Percentiles rank a stretch among this genome's conserved stretches.
These are phyloP conservation scores for Dothiorella sarmentorum DNA, from an alignment of 2,329 filamentous ascomycete species.

Conservation along the genomic window DNA sequence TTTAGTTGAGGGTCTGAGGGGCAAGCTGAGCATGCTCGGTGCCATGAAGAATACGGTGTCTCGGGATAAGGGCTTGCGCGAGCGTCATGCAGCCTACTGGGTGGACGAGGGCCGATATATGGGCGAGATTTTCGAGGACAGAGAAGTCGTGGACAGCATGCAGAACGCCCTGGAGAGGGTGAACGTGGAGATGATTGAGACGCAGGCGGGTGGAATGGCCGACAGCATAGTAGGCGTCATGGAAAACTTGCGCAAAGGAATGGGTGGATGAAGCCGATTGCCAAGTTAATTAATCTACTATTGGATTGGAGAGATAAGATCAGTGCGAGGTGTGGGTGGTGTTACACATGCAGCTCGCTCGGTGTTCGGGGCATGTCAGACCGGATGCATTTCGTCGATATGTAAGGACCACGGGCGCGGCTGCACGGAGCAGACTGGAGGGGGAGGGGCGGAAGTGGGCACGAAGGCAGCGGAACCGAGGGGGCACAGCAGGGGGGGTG, in stretches of 20 bases:
- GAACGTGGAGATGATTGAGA: constrained; percentile 58
- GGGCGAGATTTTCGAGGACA: constrained; percentile 73
- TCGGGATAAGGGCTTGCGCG: constrained; percentile 68
- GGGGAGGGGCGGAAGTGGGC: no score
- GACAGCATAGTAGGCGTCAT: constrained; percentile 30
- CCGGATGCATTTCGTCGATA: no score
- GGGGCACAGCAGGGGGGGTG: not conserved
- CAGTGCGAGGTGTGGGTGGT: no score
- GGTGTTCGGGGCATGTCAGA: no score
- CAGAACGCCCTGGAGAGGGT: constrained; percentile 64
- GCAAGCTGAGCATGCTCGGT: constrained; percentile 68
- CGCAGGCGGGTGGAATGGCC: constrained; percentile 57
- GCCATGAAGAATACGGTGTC: constrained; percentile 77
- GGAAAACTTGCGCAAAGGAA: constrained; percentile 4
- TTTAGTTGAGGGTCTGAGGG: constrained; percentile 57
- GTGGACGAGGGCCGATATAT: constrained; percentile 69
- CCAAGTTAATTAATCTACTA: no score
- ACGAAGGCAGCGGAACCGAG: not conserved
- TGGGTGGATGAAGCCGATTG: not conserved
- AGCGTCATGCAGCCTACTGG: constrained; percentile 72
- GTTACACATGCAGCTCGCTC: no score
- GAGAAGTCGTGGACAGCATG: constrained; percentile 68
- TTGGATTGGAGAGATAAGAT: no score
- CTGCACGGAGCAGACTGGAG: not conserved
- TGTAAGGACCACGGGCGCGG: no score